Evolutionary conservation across 345 rosid species (phyloP), one percentile per base, ranked within the genome.

Genomic region (Noccaea bulbosa): DNA sequence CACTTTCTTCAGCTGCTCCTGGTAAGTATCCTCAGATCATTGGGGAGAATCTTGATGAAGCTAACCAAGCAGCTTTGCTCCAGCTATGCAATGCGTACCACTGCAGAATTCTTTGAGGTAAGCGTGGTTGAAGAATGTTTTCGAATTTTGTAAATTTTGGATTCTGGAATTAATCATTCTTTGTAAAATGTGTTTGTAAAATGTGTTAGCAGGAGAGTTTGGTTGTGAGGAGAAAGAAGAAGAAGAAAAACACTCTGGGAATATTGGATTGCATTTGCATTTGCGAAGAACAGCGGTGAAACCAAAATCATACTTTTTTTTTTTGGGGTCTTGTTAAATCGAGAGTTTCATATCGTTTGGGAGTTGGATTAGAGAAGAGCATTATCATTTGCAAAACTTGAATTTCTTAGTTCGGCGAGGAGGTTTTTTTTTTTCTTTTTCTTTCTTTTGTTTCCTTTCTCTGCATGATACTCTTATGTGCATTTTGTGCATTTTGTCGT

Each of bases 1-100:
- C 78, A 40, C 87, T 92, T 64, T 78, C 90, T 76, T 75, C 88
- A 48, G 58, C 54, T 49, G 81, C 83, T 49, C 96, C 99, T 65
- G 97, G 96, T 39, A 88, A 84, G 81, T 92, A 60, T 67, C 87
- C 93, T 7, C 87, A 81, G 80, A 83, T 89, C 8, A 94, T 94
- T 37, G 77, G 75, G 7, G 88, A 83, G 78, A 81, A 83, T 71
- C 87, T 94, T 8, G 98, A 87, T 50, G 68, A 86, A 51, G 83
- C 88, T 53, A 95, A 95, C 77, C 93, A 85, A 58, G 41, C 87
- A 37, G 89, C 89, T 56, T 61, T 95, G 27, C 80, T 83, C 61
- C 86, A 88, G 87, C 83, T 92, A 40, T 92, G 96, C 78, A 72
- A 72, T 51, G 76, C 68, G 49, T 88, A 88, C 76, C 83, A 84